Evolutionary conservation across 768 basidiomycete genomes (phyloP).

Genomic region (Sutorius australiensis): DNA sequence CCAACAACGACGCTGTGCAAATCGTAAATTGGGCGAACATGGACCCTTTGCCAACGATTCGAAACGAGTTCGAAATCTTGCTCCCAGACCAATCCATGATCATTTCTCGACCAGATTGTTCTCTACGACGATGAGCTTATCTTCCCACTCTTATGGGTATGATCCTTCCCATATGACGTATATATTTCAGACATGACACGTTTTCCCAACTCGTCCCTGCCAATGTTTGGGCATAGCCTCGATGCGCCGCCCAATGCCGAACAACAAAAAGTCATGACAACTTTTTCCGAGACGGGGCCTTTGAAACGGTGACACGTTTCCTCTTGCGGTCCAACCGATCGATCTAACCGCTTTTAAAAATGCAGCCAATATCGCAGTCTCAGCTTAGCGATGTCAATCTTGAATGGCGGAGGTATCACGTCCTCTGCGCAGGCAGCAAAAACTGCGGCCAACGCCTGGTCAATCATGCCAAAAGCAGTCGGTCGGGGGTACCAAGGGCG

Average conservation of each 20-base stretch:
- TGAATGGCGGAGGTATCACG: background rate
- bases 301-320: conserved; percentile 8
- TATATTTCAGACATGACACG: conserved; percentile 5
- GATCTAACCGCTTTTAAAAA: background rate
- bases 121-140: conserved; percentile 2
- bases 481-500: background rate
- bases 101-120: conserved; percentile 2
- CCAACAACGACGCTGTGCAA: background rate
- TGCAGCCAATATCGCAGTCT: background rate
- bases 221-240: conserved; percentile 16
- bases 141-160: background rate
- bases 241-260: background rate
- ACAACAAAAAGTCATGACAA: background rate
- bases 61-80: background rate
- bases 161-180: conserved; percentile 8
- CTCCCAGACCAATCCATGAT: background rate
- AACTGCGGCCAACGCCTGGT: background rate
- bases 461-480: background rate
- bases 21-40: background rate
- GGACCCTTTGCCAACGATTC: background rate
- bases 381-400: background rate
- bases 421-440: background rate
- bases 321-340: background rate
- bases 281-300: background rate
- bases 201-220: background rate